Evolutionary conservation across 163 green algal genomes (phyloP), one percentile per base, ranked within the genome.

Genomic region (Scenedesmus sp.): DNA sequence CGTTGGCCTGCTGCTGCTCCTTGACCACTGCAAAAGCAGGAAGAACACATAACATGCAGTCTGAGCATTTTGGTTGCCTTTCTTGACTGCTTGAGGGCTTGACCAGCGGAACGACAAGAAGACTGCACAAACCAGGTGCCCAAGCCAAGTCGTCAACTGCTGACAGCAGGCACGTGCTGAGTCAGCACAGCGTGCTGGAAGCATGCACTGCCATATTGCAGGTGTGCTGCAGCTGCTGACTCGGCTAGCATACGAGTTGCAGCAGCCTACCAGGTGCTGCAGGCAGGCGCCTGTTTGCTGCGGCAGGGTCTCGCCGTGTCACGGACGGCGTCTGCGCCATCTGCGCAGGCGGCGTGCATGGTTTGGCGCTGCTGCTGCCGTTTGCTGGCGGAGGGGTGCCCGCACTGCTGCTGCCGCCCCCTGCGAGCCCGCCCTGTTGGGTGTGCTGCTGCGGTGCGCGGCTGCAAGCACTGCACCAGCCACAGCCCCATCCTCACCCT

Each of bases 401-500:
- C 35, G 20, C 78, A 68, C 51, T 78, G 72, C 53, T 53, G 85
- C 65, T 70, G 61, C 30, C 13, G 81, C 85, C 22, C 43, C 68
- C n/a, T 30, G 65, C 7, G 65, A 40, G 65, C 65, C 78, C 65
- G 53, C 65, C 37, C 85, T 83, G 44, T 56, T 89, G 12, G 88
- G 87, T 7, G 90, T 93, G 49, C 87, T 92, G 46, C 53, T 87
- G 59, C 92, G 85, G 46, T 91, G 82, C 1, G 93, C 89, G 76
- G 95, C 91, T 33, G 95, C 95, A 40, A 95, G 83, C 49, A 96
- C 95, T 20, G 94, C 94, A 16, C 95, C 95, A 24, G 95, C 95
- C 35, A 95, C 89, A 20, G 95, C 94, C 16, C 94, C 95, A 42
- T 91, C 94, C 81, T 97, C 95, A n/a, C 95, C 95, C 93, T 96